Percentiles rank a stretch among this genome's conserved stretches.
phyloP scores from a whole-genome alignment of 2,329 filamentous ascomycete genomes.

The Trichoderma atroviride region DNA sequence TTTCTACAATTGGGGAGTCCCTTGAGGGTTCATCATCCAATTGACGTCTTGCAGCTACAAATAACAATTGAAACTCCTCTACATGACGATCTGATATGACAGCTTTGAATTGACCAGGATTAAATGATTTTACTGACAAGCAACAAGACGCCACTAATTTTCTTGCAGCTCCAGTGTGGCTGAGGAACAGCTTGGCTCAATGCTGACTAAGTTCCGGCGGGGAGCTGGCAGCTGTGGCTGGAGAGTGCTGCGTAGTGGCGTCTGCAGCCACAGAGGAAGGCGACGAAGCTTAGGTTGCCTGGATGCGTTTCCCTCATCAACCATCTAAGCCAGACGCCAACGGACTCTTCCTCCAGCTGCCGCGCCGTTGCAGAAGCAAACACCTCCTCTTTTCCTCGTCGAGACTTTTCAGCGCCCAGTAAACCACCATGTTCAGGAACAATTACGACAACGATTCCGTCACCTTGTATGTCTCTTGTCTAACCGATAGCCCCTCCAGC shows the following conservation, averaged over 20 bases:
- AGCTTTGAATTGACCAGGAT: neutral
- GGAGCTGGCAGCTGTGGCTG: constrained; percentile 29
- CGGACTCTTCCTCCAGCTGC: constrained; percentile 11
- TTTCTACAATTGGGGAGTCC: neutral
- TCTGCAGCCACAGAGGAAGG: constrained; percentile 31
- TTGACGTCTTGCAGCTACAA: neutral
- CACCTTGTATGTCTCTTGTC: constrained; percentile 77
- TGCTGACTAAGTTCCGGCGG: constrained; percentile 4
- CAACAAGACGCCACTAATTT: neutral
- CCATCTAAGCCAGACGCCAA: constrained; percentile 15
- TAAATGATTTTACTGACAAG: neutral
- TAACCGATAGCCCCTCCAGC: constrained; percentile 19
- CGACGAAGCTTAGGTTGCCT: constrained; percentile 46
- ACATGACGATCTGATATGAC: neutral
- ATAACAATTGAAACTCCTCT: neutral
- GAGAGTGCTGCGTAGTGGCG: neutral
- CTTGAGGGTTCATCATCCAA: neutral
- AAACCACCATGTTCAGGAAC: constrained; percentile 89
- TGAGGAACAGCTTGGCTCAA: neutral
- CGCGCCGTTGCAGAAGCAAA: constrained; percentile 23
- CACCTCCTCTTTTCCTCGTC: neutral
- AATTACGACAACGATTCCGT: constrained; percentile 99
- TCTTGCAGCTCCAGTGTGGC: neutral
- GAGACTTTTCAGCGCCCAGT: constrained; percentile 19
- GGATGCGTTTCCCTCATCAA: constrained; percentile 30